phyloP scores from a whole-genome alignment of 495 filamentous ascomycete species.

The Annulohypoxylon maeteangense region DNA sequence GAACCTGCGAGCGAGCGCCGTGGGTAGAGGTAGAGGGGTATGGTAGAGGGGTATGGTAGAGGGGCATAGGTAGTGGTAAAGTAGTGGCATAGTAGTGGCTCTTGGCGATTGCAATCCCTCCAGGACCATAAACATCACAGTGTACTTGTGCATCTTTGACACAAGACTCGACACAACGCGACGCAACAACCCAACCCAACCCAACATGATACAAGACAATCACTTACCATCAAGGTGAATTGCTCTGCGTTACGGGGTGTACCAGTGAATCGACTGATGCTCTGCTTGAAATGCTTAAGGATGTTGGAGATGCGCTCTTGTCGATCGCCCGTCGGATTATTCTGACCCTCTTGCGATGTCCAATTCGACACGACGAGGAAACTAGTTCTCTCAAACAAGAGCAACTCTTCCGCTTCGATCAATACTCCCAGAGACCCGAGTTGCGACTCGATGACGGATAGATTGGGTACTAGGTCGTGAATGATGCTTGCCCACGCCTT shows the following conservation, averaged over 20 bases:
- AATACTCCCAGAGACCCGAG: conserved; percentile 79
- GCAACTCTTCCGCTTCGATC: conserved; percentile 91
- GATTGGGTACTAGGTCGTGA: conserved; percentile 93
- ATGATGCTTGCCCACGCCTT: conserved; percentile 98
- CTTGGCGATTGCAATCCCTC: conserved; percentile 27
- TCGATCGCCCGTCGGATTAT: conserved; percentile 89
- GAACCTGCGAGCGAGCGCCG: not conserved
- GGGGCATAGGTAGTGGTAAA: not conserved
- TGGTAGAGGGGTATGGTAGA: no score
- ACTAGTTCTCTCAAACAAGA: conserved; percentile 94
- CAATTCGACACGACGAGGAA: conserved; percentile 93
- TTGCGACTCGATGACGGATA: conserved; percentile 87
- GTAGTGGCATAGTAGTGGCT: no score
- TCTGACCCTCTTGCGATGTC: conserved; percentile 72
- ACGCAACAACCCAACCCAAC: conserved; percentile 16
- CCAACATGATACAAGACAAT: conserved; percentile 13
- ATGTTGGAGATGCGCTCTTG: conserved; percentile 96
- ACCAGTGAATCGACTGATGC: conserved; percentile 61
- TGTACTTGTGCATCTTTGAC: not conserved
- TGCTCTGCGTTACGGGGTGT: conserved; percentile 67
- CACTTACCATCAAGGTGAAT: conserved; percentile 57
- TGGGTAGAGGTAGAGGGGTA: no score
- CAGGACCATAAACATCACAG: not conserved
- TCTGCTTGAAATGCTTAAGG: conserved; percentile 96
- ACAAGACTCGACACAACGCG: conserved; percentile 12